Base-by-base conservation (phyloP, 176 grass and related monocot genomes). In the Ananas comosus region DNA sequence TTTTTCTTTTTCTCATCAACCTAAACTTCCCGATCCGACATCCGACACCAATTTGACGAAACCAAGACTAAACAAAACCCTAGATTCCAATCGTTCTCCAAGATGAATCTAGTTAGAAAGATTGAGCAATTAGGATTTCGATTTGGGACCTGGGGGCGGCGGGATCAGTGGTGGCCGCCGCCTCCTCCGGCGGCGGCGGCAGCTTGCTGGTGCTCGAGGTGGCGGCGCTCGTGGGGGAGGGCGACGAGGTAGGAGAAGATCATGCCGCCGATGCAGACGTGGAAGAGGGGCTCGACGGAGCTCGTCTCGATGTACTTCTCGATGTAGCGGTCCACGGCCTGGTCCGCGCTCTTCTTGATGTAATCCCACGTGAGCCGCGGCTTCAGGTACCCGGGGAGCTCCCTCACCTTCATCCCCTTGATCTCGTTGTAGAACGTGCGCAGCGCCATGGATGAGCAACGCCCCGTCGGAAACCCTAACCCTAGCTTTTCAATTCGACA, bases 221-320 rank as follows among this genome's bases (percentile, higher is more conserved):
- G 88, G 79, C 70, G 76, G 70, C 86, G 92, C 81, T 96, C 86
- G 51, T 67, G 49, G 27, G 92, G 92, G 5, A 90, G 88, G 49
- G 57, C 65, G 76, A 92, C 42, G 51, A 96, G 74, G 83, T 96
- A 96, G 63, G 83, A 87, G 76, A 92, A 85, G 16, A n/a, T 64
- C 92, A 96, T 92, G 24, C 86, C 83, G 22, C 92, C 92, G 73
- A 83, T 69, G 88, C 79, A 83, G 57, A 96, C 9, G 64, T 96
- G 88, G 83, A 79, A 92, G 76, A 96, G 48, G 19, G 88, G 92
- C 2, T 89, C 79, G 49, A 71, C 54, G 49, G 81, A 87, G 63
- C 79, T 51, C 27, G 88, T 96, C 1, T 96, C 88, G 79, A 96
- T 96, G 81, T 96, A 96, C 83, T 96, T 96, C 25, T 96, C 86